Conservation (phyloP, 1,284 basidiomycete species). For the Leccinum pallidistipes region DNA sequence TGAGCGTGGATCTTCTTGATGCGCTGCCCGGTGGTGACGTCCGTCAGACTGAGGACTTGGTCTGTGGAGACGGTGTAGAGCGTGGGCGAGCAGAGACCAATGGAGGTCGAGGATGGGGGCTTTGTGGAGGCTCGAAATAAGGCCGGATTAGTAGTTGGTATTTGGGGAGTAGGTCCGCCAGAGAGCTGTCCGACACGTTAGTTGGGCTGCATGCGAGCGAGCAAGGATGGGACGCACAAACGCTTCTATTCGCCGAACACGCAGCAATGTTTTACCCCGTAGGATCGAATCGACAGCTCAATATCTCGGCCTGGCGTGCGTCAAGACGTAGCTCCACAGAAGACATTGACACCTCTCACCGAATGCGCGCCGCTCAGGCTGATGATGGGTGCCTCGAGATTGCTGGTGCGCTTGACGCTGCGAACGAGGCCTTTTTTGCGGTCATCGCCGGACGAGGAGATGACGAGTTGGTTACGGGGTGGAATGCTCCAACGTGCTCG, state of each 20-base stretch:
- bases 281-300: constrained; percentile 80
- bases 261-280: constrained; percentile 82
- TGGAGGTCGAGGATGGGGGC: constrained; percentile 79
- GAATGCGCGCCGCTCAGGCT: constrained; percentile 75
- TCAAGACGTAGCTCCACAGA: constrained; percentile 5
- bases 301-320: constrained; percentile 67
- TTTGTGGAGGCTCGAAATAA: constrained; percentile 68
- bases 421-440: constrained; percentile 73
- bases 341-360: constrained; percentile 39
- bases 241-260: constrained; percentile 75
- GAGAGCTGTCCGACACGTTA: constrained; percentile 47
- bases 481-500: constrained; percentile 61
- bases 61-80: constrained; percentile 86
- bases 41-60: constrained; percentile 72
- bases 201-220: background rate
- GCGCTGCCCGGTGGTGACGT: constrained; percentile 78
- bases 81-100: constrained; percentile 72
- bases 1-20: constrained; percentile 78
- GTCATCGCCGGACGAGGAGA: constrained; percentile 71
- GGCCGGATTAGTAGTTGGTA: constrained; percentile 65
- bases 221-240: constrained; percentile 54
- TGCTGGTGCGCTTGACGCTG: constrained; percentile 76
- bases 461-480: constrained; percentile 66
- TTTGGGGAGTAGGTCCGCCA: constrained; percentile 84
- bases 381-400: constrained; percentile 78